Evolutionary conservation across 345 rosid species (phyloP).

Genomic region (Syzygium oleosum): DNA sequence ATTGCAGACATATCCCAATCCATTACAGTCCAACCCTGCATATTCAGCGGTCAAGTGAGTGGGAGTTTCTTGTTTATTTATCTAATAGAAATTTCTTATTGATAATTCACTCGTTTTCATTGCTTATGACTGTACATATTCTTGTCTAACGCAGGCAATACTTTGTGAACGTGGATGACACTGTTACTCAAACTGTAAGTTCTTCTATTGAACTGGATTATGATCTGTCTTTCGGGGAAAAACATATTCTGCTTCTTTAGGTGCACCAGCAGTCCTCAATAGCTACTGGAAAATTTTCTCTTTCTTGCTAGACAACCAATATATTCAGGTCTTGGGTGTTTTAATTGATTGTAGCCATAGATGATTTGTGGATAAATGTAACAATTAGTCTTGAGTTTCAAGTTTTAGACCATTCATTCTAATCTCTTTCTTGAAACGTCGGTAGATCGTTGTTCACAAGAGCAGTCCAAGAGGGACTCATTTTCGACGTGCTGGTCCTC

Average conservation of each 20-base stretch:
- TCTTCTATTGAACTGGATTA: not conserved
- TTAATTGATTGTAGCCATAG: not conserved
- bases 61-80: not conserved
- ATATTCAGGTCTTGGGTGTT: not conserved
- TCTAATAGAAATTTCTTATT: not conserved
- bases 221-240: not conserved
- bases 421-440: not conserved
- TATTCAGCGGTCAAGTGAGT: conserved; percentile 83
- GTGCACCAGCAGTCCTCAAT: not conserved
- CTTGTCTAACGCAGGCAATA: conserved; percentile 20
- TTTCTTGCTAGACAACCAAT: not conserved
- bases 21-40: conserved; percentile 76
- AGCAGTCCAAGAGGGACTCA: conserved; percentile 24
- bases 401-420: not conserved
- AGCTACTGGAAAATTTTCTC: not conserved
- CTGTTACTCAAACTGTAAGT: conserved; percentile 29
- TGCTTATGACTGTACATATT: not conserved
- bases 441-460: conserved; percentile 27
- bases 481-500: conserved; percentile 42
- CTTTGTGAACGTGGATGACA: conserved; percentile 24
- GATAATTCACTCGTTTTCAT: not conserved
- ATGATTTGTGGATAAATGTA: not conserved
- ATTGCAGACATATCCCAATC: conserved; percentile 61
- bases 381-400: not conserved
- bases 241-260: not conserved